phyloP scores from a whole-genome alignment of 2,329 filamentous ascomycete species.

The Sporothrix curviconia region DNA sequence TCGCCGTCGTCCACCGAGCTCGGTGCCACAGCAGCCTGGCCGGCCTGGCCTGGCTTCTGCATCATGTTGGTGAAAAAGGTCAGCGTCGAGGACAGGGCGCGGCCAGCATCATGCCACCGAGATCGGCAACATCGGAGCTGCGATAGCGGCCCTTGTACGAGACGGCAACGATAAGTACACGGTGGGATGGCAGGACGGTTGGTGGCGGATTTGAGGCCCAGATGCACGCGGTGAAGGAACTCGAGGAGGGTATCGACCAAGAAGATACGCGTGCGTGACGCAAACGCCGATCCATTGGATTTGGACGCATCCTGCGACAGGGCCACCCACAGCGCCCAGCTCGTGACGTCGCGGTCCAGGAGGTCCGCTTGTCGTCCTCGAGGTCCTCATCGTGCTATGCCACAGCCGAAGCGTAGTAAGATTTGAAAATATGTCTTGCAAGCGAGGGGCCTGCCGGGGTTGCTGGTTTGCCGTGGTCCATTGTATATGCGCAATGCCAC shows the following conservation, averaged over 20 bases:
- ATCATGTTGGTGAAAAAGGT: background rate
- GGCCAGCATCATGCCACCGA: background rate
- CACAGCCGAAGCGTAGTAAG: no score
- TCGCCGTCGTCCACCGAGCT: background rate
- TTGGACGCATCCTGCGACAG: background rate
- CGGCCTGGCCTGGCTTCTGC: background rate
- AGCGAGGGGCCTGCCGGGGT: no score
- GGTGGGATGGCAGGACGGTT: no score
- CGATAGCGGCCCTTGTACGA: conserved; percentile 8
- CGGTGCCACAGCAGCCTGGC: background rate
- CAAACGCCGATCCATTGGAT: background rate
- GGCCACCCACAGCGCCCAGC: conserved; percentile 15
- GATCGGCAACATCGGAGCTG: background rate
- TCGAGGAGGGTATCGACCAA: conserved; percentile 6
- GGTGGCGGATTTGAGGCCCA: background rate
- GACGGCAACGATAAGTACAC: conserved; percentile 17
- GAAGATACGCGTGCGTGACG: conserved; percentile 2
- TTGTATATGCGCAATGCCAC: no score
- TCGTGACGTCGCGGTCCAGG: background rate
- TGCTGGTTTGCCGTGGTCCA: no score
- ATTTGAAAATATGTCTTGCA: no score
- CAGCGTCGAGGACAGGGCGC: background rate
- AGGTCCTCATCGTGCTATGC: no score
- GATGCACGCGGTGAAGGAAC: conserved; percentile 4
- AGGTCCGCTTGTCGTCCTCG: conserved; percentile 12